Percentiles rank a stretch among this genome's conserved stretches.
Conservation (phyloP, 768 basidiomycete genomes). For the Coprinopsis cinerea region DNA sequence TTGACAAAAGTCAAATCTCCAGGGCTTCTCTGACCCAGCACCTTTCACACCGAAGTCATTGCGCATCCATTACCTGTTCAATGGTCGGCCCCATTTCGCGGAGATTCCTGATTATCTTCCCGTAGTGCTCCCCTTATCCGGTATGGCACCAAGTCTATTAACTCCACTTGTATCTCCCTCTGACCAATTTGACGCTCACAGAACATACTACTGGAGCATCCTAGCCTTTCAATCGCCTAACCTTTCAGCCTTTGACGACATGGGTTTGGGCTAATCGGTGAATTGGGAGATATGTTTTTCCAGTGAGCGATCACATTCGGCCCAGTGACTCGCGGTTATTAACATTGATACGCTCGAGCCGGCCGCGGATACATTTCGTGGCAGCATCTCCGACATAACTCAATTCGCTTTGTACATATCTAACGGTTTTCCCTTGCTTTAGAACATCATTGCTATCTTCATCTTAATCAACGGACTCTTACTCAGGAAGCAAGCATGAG, state of each 20-base stretch:
- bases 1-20: constrained; percentile 51
- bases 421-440: neutral
- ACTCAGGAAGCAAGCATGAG: no score
- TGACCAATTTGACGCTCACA: constrained; percentile 14
- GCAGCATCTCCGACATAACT: neutral
- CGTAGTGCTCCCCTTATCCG: constrained; percentile 69
- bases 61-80: constrained; percentile 72
- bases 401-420: neutral
- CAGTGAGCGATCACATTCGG: neutral
- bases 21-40: constrained; percentile 87
- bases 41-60: constrained; percentile 67
- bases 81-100: constrained; percentile 65
- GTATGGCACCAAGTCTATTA: constrained; percentile 34
- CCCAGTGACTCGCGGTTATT: no score
- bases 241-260: no score
- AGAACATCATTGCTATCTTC: neutral
- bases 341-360: neutral
- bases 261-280: no score
- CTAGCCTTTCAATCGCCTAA: neutral
- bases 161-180: constrained; percentile 11
- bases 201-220: constrained; percentile 19
- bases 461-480: neutral
- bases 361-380: neutral
- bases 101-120: constrained; percentile 68
- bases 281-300: neutral